Evolutionary conservation across 139 green algal species (phyloP), one percentile per base, ranked within the genome.

Genomic region (Limnomonas spitsbergensis): DNA sequence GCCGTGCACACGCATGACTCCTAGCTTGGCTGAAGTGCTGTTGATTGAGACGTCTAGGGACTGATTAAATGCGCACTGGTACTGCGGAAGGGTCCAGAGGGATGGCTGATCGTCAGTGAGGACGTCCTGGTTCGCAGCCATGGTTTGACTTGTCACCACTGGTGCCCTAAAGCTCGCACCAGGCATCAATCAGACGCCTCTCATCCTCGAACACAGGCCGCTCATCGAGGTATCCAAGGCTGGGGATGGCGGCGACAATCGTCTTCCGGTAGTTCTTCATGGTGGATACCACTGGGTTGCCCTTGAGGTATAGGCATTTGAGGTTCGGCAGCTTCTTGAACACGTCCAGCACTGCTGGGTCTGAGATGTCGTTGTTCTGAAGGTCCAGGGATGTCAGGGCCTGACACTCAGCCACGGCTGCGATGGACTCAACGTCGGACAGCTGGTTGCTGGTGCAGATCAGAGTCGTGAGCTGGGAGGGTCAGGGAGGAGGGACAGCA

Each of bases 171-270:
- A 38, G 56, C 27, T 69, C 90, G 72, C 40, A 94, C 92, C 92
- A 97, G 1, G 93, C 93, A 66, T 93, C 84, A 1, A 88, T 84
- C 26, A 82, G 85, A 20, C 79, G 74, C 29, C 93, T 77, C 83
- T 97, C 93, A 40, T 88, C 61, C 3, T 94, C 87, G 54, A 90
- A 92, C 2, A 97, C 86, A 6, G 94, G 94, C 20, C 93, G 81
- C 67, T 97, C 93, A 69, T 97, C 93, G 35, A 97, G 78, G 84
- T 97, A 97, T 4, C 83, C 90, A 4, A 97, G 86, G 2, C 38
- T 75, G 0, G 85, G 84, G 14, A 95, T 77, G 3, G 71, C 40
- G 1, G 83, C 66, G 42, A 97, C 84, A 3, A 96, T 0, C 0
- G 66, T 75, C 73, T 95, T 95, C 42, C 92, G 81, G 82, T 97